Evolutionary conservation across 345 rosid species (phyloP), one percentile per base, ranked within the genome.

Genomic region (Acer negundo): DNA sequence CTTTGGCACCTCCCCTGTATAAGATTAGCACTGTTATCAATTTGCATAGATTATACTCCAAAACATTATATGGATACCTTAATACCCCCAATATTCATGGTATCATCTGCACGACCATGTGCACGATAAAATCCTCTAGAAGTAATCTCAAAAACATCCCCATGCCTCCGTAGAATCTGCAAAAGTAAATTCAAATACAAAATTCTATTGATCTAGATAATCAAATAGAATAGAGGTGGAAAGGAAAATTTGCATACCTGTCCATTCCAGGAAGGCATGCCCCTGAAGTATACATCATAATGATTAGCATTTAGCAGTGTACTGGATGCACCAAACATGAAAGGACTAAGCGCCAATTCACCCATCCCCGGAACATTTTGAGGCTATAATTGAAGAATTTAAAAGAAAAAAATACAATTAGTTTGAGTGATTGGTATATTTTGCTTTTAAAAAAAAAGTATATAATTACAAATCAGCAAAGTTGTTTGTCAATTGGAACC

Each of bases 81-180:
- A 77, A 96, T 92, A 42, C 99, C 98, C 51, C 99, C 99, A 35
- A 96, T 90, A 83, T 96, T 96, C 99, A 96, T 94, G 19, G 97
- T 91, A 81, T 96, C 99, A 87, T 96, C 97, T 61, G 99, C 89
- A 63, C 97, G 95, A 6, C 99, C 99, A 40, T 94, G 99, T 44
- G 99, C 99, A 72, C 82, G 97, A 84, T 92, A 96, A 73, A 91
- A 91, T 77, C 97, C 97, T 82, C 83, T 85, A 79, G 93, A 76
- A 75, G 97, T 86, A 44, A 84, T 87, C 84, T 96, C 98, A 80
- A 94, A 92, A 63, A 94, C 75, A 83, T 96, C 99, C n/a, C 98
- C 98, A 56, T 96, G 99, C 82, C 99, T 94, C 69, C 98, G 81
- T 35, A 96, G 87, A 84, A 85, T 72, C 99, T 96, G 85, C 70